These are phyloP conservation scores for Glycine latifolia DNA, from an alignment of 306 rosid species.

Conservation along the genomic window DNA sequence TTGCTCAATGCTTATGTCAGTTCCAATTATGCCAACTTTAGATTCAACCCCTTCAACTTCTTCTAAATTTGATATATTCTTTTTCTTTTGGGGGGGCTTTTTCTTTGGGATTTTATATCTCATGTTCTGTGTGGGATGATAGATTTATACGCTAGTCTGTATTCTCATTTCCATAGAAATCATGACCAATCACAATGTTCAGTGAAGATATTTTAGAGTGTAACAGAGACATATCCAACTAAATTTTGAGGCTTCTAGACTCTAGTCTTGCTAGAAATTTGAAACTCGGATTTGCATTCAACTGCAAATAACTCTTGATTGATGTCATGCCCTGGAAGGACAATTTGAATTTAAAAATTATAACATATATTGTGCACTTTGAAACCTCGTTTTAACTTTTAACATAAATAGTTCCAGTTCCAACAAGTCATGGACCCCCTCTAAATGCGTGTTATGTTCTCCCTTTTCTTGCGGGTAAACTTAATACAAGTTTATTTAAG, in stretches of 20 bases:
- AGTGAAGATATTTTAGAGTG: slow-evolving; percentile 22
- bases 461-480: background rate
- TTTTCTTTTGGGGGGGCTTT: background rate
- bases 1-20: slow-evolving; percentile 75
- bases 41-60: slow-evolving; percentile 66
- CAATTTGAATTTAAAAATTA: slow-evolving; percentile 4
- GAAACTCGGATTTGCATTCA: background rate
- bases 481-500: background rate
- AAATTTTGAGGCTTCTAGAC: slow-evolving; percentile 25
- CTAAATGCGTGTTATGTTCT: background rate
- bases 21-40: slow-evolving; percentile 56
- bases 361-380: background rate
- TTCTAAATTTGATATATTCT: slow-evolving; percentile 29
- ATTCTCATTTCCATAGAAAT: slow-evolving; percentile 35
- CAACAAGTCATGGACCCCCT: too few relatives aligned
- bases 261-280: slow-evolving; percentile 11
- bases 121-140: slow-evolving; percentile 36
- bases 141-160: slow-evolving; percentile 29
- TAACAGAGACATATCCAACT: slow-evolving; percentile 24
- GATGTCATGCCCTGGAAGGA: background rate
- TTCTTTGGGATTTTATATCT: slow-evolving; percentile 10
- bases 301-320: slow-evolving; percentile 20
- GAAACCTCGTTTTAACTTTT: background rate
- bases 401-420: background rate
- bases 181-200: slow-evolving; percentile 33